A percentile compares a stretch with the other conserved stretches of the same genome.
phyloP scores from a whole-genome alignment of 2,329 filamentous ascomycete species.

The Diaporthe citri region DNA sequence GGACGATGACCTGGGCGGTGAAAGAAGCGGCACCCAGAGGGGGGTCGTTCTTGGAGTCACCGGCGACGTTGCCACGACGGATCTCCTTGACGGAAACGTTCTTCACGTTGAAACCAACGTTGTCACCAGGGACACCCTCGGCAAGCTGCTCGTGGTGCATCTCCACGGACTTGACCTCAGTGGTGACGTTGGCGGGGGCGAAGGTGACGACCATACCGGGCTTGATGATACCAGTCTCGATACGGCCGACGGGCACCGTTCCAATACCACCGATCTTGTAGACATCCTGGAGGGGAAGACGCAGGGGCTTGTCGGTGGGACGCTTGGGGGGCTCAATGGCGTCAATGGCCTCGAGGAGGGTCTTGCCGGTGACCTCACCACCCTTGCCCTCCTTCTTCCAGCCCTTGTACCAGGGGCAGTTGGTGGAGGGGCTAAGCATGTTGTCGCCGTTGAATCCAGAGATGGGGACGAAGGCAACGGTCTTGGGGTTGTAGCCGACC shows the following conservation, averaged over 20 bases:
- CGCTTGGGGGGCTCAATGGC: conserved; percentile 92
- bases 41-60: conserved; percentile 99
- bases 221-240: conserved; percentile 98
- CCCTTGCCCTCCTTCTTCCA: conserved; percentile 99
- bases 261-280: conserved; percentile 99
- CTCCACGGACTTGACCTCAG: conserved; percentile 99
- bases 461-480: conserved; percentile 98
- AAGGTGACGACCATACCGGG: conserved; percentile 96
- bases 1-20: conserved; percentile 99
- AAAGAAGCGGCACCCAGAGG: conserved; percentile 90
- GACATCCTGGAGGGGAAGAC: conserved; percentile 99
- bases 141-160: conserved; percentile 99
- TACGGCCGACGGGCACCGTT: conserved; percentile 99
- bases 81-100: conserved; percentile 99
- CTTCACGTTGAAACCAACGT: conserved; percentile 99
- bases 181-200: conserved; percentile 98
- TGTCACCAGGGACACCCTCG: conserved; percentile 98
- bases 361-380: conserved; percentile 91
- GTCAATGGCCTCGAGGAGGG: conserved; percentile 99
- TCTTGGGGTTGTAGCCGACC: conserved; percentile 99
- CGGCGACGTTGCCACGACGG: conserved; percentile 99
- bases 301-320: conserved; percentile 98
- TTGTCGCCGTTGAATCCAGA: conserved; percentile 99
- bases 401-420: conserved; percentile 99
- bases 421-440: conserved; percentile 91